Percentiles rank a stretch among this genome's conserved stretches.
phyloP scores from a whole-genome alignment of 306 rosid species.

The Astragalus membranaceus region DNA sequence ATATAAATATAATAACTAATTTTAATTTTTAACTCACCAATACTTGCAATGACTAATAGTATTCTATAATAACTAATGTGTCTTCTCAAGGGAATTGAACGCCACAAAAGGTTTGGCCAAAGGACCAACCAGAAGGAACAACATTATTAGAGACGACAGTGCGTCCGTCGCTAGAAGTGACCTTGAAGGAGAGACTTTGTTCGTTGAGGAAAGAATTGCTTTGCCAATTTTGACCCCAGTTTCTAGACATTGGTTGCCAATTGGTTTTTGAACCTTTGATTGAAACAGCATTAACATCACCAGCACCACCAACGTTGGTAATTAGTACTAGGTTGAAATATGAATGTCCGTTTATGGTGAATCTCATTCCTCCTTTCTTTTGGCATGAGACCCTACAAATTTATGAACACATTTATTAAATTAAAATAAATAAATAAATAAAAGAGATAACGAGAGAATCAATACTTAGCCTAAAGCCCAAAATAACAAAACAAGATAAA shows the following conservation, averaged over 20 bases:
- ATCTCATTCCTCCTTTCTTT: conserved; percentile 72
- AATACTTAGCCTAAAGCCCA: not conserved
- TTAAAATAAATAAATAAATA: no score
- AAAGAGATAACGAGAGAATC: not conserved
- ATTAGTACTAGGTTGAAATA: conserved; percentile 70
- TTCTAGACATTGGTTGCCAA: conserved; percentile 70
- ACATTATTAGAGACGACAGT: conserved; percentile 40
- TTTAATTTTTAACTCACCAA: not conserved
- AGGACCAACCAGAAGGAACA: conserved; percentile 58
- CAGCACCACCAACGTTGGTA: conserved; percentile 80
- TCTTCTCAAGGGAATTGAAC: conserved; percentile 32
- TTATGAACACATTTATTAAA: not conserved
- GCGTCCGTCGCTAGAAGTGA: conserved; percentile 60
- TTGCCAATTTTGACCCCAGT: conserved; percentile 95
- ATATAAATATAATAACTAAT: not conserved
- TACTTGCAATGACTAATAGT: not conserved
- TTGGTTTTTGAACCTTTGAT: conserved; percentile 68
- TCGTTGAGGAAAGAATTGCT: conserved; percentile 60
- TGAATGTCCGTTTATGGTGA: conserved; percentile 74
- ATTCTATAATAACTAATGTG: not conserved
- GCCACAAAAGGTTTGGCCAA: conserved; percentile 68
- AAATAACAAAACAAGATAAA: not conserved
- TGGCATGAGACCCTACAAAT: conserved; percentile 52
- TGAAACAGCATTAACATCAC: conserved; percentile 63
- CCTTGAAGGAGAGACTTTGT: conserved; percentile 67